Percentiles rank a stretch among this genome's conserved stretches.
phyloP scores from a whole-genome alignment of 2,329 filamentous ascomycete species.

The Microdochium paspali region DNA sequence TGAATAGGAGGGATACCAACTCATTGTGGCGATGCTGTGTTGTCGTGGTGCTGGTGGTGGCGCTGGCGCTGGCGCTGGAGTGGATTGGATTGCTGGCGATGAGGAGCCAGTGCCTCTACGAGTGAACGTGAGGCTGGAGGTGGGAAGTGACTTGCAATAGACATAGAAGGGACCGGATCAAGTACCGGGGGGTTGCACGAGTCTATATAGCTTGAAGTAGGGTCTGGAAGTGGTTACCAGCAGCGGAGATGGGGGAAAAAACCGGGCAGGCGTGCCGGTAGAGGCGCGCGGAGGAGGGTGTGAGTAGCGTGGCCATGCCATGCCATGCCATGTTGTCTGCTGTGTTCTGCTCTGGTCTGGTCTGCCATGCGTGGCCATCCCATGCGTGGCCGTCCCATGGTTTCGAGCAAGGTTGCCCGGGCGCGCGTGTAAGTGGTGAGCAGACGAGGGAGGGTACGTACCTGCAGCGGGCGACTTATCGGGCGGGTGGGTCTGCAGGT shows the following conservation, averaged over 20 bases:
- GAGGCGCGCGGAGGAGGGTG: no score
- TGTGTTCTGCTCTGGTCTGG: no score
- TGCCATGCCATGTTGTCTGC: no score
- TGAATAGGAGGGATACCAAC: constrained; percentile 34
- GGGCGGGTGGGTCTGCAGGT: not conserved
- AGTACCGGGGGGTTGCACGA: not conserved
- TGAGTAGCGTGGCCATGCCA: no score
- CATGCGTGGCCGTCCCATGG: no score
- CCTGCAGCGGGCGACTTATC: not conserved
- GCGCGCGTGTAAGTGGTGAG: not conserved
- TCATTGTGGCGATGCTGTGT: constrained; percentile 22
- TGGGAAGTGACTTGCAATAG: not conserved
- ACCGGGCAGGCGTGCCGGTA: no score
- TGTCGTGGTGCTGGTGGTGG: not conserved
- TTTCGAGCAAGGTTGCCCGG: not conserved
- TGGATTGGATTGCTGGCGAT: constrained; percentile 1
- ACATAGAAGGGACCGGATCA: not conserved
- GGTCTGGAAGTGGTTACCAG: no score
- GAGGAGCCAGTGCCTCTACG: constrained; percentile 1
- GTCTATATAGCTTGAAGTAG: not conserved
- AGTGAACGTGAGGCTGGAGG: not conserved
- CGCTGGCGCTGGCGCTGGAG: constrained; percentile 1
- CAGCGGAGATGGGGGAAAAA: no score
- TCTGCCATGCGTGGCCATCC: no score
- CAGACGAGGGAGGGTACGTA: no score